Evolutionary conservation across 2,329 filamentous ascomycete genomes (phyloP).

Genomic region (Parafenestella ontariensis): DNA sequence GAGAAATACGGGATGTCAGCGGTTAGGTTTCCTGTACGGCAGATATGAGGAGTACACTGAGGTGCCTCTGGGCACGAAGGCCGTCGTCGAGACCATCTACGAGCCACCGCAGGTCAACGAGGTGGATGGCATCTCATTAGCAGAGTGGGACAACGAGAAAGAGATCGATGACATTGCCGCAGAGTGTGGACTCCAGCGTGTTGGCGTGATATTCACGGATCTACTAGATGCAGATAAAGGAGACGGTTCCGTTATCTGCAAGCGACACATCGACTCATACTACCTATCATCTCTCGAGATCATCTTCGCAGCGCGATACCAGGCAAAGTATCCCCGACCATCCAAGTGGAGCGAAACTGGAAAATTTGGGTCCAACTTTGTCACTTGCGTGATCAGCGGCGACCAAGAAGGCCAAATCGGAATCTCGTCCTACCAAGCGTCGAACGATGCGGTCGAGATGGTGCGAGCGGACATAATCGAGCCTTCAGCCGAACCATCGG

Average conservation of each 20-base stretch:
- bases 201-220: conserved; percentile 96
- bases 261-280: conserved; percentile 93
- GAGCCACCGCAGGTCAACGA: conserved; percentile 93
- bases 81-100: conserved; percentile 95
- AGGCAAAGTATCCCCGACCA: conserved; percentile 85
- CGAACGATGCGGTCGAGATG: conserved; percentile 97
- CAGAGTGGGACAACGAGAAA: conserved; percentile 83
- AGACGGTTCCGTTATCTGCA: conserved; percentile 90
- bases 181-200: conserved; percentile 82
- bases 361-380: conserved; percentile 92
- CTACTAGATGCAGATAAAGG: conserved; percentile 80
- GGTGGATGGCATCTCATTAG: conserved; percentile 83
- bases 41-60: conserved; percentile 89
- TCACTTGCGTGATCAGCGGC: conserved; percentile 94
- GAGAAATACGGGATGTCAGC: conserved; percentile 83
- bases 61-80: conserved; percentile 92
- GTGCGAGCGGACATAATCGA: conserved; percentile 93
- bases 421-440: conserved; percentile 92
- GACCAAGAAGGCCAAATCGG: conserved; percentile 88
- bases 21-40: conserved; percentile 90
- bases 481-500: conserved; percentile 87
- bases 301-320: conserved; percentile 83
- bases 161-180: conserved; percentile 81
- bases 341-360: conserved; percentile 98
- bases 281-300: conserved; percentile 93